A percentile compares a stretch with the other conserved stretches of the same genome.
phyloP scores from a whole-genome alignment of 2,329 filamentous ascomycete genomes.

The Monosporascus sp. region DNA sequence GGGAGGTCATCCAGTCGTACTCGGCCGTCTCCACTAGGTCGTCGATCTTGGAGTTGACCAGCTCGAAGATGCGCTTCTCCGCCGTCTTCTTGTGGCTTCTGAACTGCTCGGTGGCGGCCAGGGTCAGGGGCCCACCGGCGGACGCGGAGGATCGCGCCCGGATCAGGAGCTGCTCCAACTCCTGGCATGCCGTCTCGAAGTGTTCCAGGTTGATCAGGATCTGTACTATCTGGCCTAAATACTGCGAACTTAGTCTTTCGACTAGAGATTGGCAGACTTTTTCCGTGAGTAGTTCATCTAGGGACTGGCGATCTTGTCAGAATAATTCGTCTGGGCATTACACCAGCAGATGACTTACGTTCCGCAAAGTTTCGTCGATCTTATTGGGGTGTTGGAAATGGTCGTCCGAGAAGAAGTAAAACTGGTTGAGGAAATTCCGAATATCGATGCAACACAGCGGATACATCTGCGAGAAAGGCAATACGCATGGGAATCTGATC shows the following conservation, averaged over 20 bases:
- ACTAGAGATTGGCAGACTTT: conserved; percentile 90
- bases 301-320: conserved; percentile 47
- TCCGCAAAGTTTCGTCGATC: conserved; percentile 85
- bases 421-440: conserved; percentile 94
- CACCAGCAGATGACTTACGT: conserved; percentile 39
- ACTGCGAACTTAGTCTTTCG: conserved; percentile 83
- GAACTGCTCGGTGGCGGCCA: conserved; percentile 83
- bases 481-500: conserved; percentile 78
- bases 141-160: conserved; percentile 77
- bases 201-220: conserved; percentile 97
- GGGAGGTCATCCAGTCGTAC: conserved; percentile 73
- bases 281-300: conserved; percentile 90
- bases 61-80: conserved; percentile 95
- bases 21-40: conserved; percentile 95
- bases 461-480: conserved; percentile 99
- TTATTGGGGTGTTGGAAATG: conserved; percentile 87
- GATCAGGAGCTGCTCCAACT: conserved; percentile 81
- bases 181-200: conserved; percentile 87
- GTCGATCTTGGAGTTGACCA: conserved; percentile 98
- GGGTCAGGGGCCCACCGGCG: conserved; percentile 70
- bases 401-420: conserved; percentile 95
- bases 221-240: conserved; percentile 95
- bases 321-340: background rate
- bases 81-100: conserved; percentile 88
- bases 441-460: conserved; percentile 97